Percentiles rank a stretch among this genome's conserved stretches.
Conservation (phyloP, 352 stramenopile genomes). For the Phytophthora idaei region DNA sequence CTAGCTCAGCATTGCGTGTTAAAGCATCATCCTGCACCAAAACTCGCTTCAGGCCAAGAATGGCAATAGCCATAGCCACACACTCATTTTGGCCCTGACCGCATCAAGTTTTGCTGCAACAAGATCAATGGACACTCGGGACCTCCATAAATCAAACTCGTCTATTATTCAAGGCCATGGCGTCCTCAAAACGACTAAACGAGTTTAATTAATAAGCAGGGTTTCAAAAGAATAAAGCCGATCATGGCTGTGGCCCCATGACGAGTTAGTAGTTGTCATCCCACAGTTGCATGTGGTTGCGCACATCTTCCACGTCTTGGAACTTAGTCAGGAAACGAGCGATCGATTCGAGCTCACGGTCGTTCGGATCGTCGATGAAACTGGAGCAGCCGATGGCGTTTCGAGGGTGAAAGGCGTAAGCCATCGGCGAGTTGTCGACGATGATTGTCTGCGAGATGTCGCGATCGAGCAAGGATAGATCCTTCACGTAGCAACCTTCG, state of each 20-base stretch:
- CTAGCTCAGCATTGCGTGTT: too few species aligned
- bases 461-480: slow-evolving; percentile 94
- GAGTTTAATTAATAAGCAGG: too few species aligned
- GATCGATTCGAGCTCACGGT: slow-evolving; percentile 89
- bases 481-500: slow-evolving; percentile 97
- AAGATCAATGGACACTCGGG: too few species aligned
- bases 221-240: not conserved
- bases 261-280: slow-evolving; percentile 3
- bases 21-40: too few species aligned
- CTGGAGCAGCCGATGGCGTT: slow-evolving; percentile 86
- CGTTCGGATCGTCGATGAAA: slow-evolving; percentile 91
- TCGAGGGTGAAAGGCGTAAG: slow-evolving; percentile 97
- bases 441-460: slow-evolving; percentile 96
- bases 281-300: slow-evolving; percentile 72
- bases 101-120: too few species aligned
- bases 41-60: too few species aligned
- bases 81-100: too few species aligned
- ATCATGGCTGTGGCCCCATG: too few species aligned
- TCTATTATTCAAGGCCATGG: too few species aligned
- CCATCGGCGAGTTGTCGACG: slow-evolving; percentile 98
- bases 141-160: too few species aligned
- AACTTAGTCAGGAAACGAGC: slow-evolving; percentile 62
- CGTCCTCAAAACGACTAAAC: too few species aligned
- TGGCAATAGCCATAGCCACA: too few species aligned
- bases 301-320: slow-evolving; percentile 62